Evolutionary conservation across 192 early-diverging fungal genomes (phyloP), one percentile per base, ranked within the genome.

Genomic region (Rhizophagus clarus): DNA sequence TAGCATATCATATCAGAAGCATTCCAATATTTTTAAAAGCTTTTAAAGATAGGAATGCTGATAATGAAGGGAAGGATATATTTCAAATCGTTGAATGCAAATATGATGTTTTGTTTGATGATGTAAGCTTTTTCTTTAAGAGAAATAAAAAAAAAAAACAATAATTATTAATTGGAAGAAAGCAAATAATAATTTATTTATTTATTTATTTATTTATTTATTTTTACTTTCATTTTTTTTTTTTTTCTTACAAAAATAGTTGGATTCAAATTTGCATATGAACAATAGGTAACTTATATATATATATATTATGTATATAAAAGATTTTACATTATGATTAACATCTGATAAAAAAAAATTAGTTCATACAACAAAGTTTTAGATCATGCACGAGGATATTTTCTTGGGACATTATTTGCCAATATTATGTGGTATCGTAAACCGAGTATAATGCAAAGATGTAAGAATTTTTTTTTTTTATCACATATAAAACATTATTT

Each of bases 291-390:
- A 75, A 60, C 3, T 9, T 34, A 34, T 34, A 34, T 34, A 34
- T 34, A 2, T 6, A n/a, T 34, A 34, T 34, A 34, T 34, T 34
- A 34, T 34, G 3, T 34, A 3, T 34, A 3, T 34, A 34, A 2
- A 2, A 37, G 29, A 40, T 72, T 45, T 40, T 34, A 34, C 34
- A 5, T 34, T 6, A 34, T 34, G 5, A 34, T 72, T 32, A 11
- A 42, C n/a, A n/a, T n/a, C n/a, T n/a, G n/a, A n/a, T n/a, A n/a
- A n/a, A n/a, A n/a, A n/a, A n/a, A n/a, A n/a, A n/a, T 29, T 75
- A 75, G 73, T 29, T 87, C 86, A 22, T 89, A 88, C 79, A 85
- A 87, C 80, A 89, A 89, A 79, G 72, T 87, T 63, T 81, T 89
- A 72, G 88, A 89, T 68, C 88, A 83, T 61, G 83, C 84, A 31